A percentile compares a stretch with the other conserved stretches of the same genome.
phyloP scores from a whole-genome alignment of 2,329 filamentous ascomycete genomes.

The Coniochaeta prunicola region DNA sequence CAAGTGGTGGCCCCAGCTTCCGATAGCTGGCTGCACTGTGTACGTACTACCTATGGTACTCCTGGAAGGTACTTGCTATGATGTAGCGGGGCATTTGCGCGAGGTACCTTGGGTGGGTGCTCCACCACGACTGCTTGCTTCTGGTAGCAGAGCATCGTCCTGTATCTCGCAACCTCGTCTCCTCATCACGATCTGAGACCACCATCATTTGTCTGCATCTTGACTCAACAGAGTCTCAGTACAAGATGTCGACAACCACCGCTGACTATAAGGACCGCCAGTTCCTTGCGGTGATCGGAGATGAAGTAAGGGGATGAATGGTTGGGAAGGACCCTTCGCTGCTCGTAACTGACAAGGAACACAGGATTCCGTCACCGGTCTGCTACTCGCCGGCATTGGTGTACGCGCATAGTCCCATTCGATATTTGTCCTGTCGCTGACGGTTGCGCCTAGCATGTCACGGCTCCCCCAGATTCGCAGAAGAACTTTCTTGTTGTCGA shows the following conservation, averaged over 20 bases:
- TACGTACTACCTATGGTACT: neutral
- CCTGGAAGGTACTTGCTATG: neutral
- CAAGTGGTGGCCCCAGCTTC: neutral
- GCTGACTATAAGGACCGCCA: slow-evolving; percentile 75
- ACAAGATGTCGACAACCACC: slow-evolving; percentile 38
- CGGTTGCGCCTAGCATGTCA: slow-evolving; percentile 64
- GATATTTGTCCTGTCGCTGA: neutral
- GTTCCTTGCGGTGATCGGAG: slow-evolving; percentile 95
- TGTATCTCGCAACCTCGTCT: neutral
- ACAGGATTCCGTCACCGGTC: slow-evolving; percentile 90
- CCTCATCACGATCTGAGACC: neutral
- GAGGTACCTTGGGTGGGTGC: no score
- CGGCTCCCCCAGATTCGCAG: slow-evolving; percentile 76
- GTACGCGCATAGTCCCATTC: slow-evolving; percentile 38
- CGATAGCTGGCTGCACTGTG: neutral
- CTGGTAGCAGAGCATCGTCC: neutral
- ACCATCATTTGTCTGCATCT: neutral
- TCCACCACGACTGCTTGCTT: neutral
- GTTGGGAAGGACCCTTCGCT: slow-evolving; percentile 5
- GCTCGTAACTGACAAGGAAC: slow-evolving; percentile 9
- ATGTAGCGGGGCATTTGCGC: no score
- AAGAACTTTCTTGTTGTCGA: slow-evolving; percentile 99
- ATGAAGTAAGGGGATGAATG: slow-evolving; percentile 61
- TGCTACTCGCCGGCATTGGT: slow-evolving; percentile 91
- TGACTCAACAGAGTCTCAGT: neutral